phyloP scores from a whole-genome alignment of 192 early-diverging fungal genomes.

The Linnemannia zychae region DNA sequence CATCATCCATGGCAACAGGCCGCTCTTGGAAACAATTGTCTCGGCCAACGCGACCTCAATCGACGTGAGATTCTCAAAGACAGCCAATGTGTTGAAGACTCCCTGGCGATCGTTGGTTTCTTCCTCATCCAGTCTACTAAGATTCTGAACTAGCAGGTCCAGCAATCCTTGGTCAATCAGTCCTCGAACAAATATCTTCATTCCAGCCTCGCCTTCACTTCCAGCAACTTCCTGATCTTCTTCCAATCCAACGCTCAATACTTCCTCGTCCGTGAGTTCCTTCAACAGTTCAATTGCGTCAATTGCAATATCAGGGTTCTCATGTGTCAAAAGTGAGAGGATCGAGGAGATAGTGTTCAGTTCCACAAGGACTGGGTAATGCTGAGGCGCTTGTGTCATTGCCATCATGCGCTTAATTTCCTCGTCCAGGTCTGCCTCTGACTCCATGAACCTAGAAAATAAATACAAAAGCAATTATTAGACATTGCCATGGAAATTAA shows the following conservation, averaged over 20 bases:
- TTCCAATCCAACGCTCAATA: constrained; percentile 65
- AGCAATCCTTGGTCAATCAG: constrained; percentile 80
- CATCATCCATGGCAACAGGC: constrained; percentile 82
- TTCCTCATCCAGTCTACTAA: constrained; percentile 83
- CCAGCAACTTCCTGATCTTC: constrained; percentile 72
- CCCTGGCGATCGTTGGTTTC: constrained; percentile 85
- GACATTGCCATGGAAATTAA: background rate
- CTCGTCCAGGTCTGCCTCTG: constrained; percentile 95
- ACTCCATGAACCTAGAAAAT: constrained; percentile 84
- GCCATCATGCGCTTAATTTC: constrained; percentile 84
- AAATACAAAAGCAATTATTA: background rate
- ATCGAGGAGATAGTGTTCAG: constrained; percentile 75
- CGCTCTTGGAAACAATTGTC: constrained; percentile 71
- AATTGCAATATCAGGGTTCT: constrained; percentile 94
- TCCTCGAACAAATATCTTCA: constrained; percentile 77
- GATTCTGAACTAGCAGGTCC: constrained; percentile 83
- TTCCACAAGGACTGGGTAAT: constrained; percentile 80
- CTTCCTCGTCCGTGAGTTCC: constrained; percentile 94
- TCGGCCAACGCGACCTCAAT: constrained; percentile 78
- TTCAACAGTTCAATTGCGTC: constrained; percentile 88
- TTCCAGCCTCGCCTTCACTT: constrained; percentile 62
- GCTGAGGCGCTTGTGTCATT: constrained; percentile 84
- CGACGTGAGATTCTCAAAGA: constrained; percentile 90
- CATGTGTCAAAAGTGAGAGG: constrained; percentile 86
- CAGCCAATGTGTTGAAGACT: constrained; percentile 85